These are phyloP conservation scores for Fusarium goolgardi DNA, from an alignment of 2,329 filamentous ascomycete genomes.

Conservation along the genomic window DNA sequence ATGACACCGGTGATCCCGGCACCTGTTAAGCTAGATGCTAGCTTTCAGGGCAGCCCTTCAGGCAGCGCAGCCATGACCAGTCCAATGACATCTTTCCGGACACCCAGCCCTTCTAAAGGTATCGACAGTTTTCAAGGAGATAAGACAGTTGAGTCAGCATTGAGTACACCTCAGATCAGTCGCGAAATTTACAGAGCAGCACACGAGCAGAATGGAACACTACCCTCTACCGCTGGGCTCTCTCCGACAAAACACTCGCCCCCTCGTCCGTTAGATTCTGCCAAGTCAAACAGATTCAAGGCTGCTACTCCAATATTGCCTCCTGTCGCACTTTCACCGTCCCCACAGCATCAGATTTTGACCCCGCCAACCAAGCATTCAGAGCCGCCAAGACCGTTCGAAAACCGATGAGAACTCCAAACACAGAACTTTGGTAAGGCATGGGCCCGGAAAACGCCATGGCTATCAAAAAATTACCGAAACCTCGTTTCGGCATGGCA, in stretches of 20 bases:
- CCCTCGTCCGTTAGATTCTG: slow-evolving; percentile 50
- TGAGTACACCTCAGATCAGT: slow-evolving; percentile 47
- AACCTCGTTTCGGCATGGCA: slow-evolving; percentile 3
- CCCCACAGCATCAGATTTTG: slow-evolving; percentile 66
- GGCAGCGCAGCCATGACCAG: slow-evolving; percentile 24
- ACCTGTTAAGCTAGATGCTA: slow-evolving; percentile 41
- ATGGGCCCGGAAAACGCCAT: slow-evolving; percentile 21
- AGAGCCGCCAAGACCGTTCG: slow-evolving; percentile 37
- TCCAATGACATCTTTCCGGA: slow-evolving; percentile 38
- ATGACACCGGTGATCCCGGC: slow-evolving; percentile 40
- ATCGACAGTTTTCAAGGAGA: slow-evolving; percentile 42
- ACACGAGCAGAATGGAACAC: slow-evolving; percentile 51
- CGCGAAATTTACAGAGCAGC: slow-evolving; percentile 46
- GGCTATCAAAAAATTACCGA: slow-evolving; percentile 10
- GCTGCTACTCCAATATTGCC: slow-evolving; percentile 63
- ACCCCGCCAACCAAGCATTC: slow-evolving; percentile 68
- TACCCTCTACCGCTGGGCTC: slow-evolving; percentile 58
- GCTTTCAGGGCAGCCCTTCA: slow-evolving; percentile 26
- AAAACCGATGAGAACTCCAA: slow-evolving; percentile 32
- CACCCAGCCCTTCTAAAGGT: slow-evolving; percentile 43
- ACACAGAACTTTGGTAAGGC: slow-evolving; percentile 15
- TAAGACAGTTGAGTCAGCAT: slow-evolving; percentile 42
- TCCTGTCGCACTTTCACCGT: slow-evolving; percentile 68
- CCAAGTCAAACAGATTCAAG: slow-evolving; percentile 46
- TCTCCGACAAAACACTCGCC: slow-evolving; percentile 66